Conservation (phyloP, 169 alveolate species). For the Babesia divergens region DNA sequence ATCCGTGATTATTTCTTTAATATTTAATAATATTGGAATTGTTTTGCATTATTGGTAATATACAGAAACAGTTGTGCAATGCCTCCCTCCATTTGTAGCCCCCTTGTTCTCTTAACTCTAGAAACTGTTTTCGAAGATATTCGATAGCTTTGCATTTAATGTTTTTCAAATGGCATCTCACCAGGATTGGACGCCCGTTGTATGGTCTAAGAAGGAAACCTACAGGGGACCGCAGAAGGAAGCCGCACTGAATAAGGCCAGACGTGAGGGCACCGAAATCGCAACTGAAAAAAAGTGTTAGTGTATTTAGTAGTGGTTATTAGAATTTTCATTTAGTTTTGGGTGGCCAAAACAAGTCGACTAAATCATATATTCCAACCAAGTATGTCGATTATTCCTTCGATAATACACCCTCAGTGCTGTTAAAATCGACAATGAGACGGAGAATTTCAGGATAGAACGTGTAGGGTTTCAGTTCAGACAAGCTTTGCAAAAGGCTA, state of each 20-base stretch:
- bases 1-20: background rate
- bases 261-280: slow-evolving; percentile 50
- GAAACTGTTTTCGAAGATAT: too few species aligned
- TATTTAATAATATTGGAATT: background rate
- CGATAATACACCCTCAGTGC: slow-evolving; percentile 38
- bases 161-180: slow-evolving; percentile 58
- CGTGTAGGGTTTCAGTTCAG: slow-evolving; percentile 71
- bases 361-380: slow-evolving; percentile 47
- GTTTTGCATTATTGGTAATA: background rate
- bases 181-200: slow-evolving; percentile 70
- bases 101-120: too few species aligned
- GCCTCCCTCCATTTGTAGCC: too few species aligned
- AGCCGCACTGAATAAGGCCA: slow-evolving; percentile 60
- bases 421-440: slow-evolving; percentile 74
- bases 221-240: slow-evolving; percentile 59
- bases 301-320: background rate
- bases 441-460: slow-evolving; percentile 71
- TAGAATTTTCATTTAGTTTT: slow-evolving; percentile 29
- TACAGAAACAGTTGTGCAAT: too few species aligned
- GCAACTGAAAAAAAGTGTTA: slow-evolving; percentile 62
- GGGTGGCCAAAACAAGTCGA: slow-evolving; percentile 65
- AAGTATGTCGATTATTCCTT: slow-evolving; percentile 22
- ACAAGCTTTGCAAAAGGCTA: slow-evolving; percentile 75
- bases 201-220: slow-evolving; percentile 59
- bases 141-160: too few species aligned